These are phyloP conservation scores for Scutellaria baicalensis DNA, from an alignment of 257 asterid genomes.

Conservation along the genomic window DNA sequence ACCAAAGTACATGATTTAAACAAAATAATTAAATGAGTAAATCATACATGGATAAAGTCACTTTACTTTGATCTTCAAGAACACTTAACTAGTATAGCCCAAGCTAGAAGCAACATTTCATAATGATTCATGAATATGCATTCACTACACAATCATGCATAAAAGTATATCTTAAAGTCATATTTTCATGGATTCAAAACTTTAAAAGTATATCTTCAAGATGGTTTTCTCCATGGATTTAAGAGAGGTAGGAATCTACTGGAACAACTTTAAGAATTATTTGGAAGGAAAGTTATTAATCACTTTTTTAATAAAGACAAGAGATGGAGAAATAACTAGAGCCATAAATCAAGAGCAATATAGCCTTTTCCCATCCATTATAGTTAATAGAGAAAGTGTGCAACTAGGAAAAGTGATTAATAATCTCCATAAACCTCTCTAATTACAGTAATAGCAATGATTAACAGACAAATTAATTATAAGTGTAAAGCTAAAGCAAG, in stretches of 20 bases:
- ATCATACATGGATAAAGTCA: background rate
- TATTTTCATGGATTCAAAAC: background rate
- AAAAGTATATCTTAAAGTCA: too few species aligned
- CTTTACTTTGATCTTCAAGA: background rate
- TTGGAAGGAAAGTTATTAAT: constrained; percentile 35
- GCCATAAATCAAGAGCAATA: constrained; percentile 9
- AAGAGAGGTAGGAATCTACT: constrained; percentile 30
- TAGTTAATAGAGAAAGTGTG: constrained; percentile 23
- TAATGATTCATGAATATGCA: constrained; percentile 54
- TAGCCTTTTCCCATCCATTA: constrained; percentile 27
- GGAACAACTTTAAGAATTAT: constrained; percentile 37
- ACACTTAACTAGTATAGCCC: background rate
- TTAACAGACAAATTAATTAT: constrained; percentile 2
- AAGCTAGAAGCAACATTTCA: constrained; percentile 9
- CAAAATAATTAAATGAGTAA: background rate
- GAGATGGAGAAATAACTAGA: constrained; percentile 12
- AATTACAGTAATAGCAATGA: constrained; percentile 15
- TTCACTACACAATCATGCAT: constrained; percentile 25
- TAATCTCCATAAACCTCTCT: background rate
- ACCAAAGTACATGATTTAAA: background rate
- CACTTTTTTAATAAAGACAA: constrained; percentile 30
- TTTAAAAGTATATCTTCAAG: constrained; percentile 23
- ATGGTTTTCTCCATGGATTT: constrained; percentile 9
- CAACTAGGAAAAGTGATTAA: constrained; percentile 12
- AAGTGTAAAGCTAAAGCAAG: constrained; percentile 22